These are phyloP conservation scores for Leishmania amazonensis DNA, from an alignment of 208 protist species.

Conservation along the genomic window DNA sequence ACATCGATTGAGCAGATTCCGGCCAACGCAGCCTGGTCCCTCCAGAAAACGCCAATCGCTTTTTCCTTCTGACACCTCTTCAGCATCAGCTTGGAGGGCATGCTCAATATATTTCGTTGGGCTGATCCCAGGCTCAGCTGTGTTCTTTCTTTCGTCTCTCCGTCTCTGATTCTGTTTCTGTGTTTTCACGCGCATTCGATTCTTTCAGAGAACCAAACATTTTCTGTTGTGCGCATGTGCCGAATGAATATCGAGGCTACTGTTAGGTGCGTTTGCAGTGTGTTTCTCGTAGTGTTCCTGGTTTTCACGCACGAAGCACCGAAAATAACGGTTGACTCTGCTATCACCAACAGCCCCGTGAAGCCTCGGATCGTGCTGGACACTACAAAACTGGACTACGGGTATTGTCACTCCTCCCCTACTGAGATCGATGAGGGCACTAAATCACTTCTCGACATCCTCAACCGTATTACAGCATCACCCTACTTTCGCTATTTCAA, in stretches of 20 bases:
- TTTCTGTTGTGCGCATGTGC: background rate
- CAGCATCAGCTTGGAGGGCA: background rate
- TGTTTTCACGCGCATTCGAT: background rate
- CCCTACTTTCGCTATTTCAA: conserved; percentile 92
- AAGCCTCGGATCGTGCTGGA: conserved; percentile 23
- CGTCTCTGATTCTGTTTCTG: background rate
- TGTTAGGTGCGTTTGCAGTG: conserved; percentile 12
- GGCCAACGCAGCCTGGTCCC: background rate
- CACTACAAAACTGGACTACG: conserved; percentile 40
- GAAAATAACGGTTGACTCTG: background rate
- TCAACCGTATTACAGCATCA: conserved; percentile 75
- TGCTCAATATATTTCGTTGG: background rate
- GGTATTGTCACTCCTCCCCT: conserved; percentile 69
- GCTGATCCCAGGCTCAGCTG: background rate
- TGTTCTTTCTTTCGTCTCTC: background rate
- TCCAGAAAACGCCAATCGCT: background rate
- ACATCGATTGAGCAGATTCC: background rate
- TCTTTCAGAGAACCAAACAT: background rate
- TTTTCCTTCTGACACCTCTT: background rate
- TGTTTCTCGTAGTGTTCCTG: conserved; percentile 23
- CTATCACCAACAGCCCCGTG: background rate
- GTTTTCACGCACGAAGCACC: conserved; percentile 14
- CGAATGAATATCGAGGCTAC: conserved; percentile 8
- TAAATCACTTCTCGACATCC: conserved; percentile 37
- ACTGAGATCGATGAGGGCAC: conserved; percentile 51